Evolutionary conservation across 148 eudicot species (phyloP), one percentile per base, ranked within the genome.

Genomic region (Talinum fruticosum): DNA sequence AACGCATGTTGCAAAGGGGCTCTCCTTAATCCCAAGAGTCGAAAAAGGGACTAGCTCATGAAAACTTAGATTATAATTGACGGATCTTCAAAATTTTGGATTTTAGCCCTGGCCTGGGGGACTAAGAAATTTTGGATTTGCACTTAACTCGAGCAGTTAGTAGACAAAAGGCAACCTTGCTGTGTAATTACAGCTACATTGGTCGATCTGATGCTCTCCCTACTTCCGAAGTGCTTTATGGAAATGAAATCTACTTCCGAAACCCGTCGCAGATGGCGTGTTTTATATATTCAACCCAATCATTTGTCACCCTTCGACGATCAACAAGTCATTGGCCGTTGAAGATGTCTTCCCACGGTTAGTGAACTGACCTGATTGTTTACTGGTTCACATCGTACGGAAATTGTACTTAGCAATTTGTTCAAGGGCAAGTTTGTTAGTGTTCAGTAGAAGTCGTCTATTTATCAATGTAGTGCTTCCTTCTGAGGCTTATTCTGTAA

Each of bases 1-100:
- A 91, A 80, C 83, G 84, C 80, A 80, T 96, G 87, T 84, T 92
- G 76, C 85, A 84, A 68, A 86, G 82, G 78, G 96, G 90, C 81
- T 86, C 97, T 41, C 88, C 88, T 2, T 62, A 62, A 62, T 62
- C 24, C 71, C 28, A 32, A 74, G 51, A 82, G 82, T 82, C 73
- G 77, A 24, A 81, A 62, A 28, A 72, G 73, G 75, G 85, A 87
- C 44, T 86, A 77, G 82, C 73, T 75, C 45, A 35, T 21, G 71
- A 41, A 54, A 74, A 49, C 64, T 72, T 72, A 34, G 71, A 33
- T 71, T 24, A 37, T 66, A 33, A 45, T 65, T 64, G 15, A 33
- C 29, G 53, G 74, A 13, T 69, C 24, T 49, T 38, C 57, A 29
- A 62, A 36, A 45, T 72, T 71, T 72, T 41, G 77, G 67, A 29